Conservation (phyloP, 192 early-diverging fungal genomes). For the Coemansia sp. region DNA sequence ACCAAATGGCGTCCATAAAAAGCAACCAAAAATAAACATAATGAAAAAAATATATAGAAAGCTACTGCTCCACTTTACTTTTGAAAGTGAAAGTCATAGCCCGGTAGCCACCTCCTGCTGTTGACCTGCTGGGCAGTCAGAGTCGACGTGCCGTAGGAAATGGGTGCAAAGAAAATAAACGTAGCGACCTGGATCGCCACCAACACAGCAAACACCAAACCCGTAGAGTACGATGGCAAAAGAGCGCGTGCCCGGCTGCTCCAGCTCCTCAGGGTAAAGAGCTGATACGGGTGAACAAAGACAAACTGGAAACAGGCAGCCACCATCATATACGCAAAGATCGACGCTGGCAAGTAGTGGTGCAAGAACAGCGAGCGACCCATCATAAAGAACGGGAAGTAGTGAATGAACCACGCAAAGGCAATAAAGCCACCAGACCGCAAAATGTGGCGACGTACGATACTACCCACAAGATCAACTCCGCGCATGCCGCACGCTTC, state of each 20-base stretch:
- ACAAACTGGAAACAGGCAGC: conserved; percentile 67
- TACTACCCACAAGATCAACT: conserved; percentile 58
- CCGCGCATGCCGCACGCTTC: conserved; percentile 73
- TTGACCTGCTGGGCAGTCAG: conserved; percentile 62
- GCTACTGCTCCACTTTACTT: conserved; percentile 16
- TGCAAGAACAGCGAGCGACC: conserved; percentile 78
- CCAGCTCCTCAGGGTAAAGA: conserved; percentile 44
- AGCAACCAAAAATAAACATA: background rate
- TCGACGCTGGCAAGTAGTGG: conserved; percentile 79
- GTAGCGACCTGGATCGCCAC: conserved; percentile 55
- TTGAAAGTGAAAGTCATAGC: conserved; percentile 87
- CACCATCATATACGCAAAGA: conserved; percentile 70
- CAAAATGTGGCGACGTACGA: conserved; percentile 42
- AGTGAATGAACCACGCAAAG: conserved; percentile 70
- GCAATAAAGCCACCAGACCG: conserved; percentile 65
- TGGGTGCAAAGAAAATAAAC: conserved; percentile 83
- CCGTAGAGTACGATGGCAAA: conserved; percentile 36
- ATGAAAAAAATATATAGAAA: background rate
- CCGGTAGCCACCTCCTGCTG: conserved; percentile 67
- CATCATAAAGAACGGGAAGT: conserved; percentile 78
- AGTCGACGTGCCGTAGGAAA: conserved; percentile 83
- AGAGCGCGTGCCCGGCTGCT: conserved; percentile 41
- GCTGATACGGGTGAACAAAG: conserved; percentile 38
- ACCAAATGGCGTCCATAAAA: background rate
- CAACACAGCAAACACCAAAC: conserved; percentile 48